Percentiles rank a stretch among this genome's conserved stretches.
phyloP scores from a whole-genome alignment of 2,329 filamentous ascomycete genomes.

The Trichophyton verrucosum region DNA sequence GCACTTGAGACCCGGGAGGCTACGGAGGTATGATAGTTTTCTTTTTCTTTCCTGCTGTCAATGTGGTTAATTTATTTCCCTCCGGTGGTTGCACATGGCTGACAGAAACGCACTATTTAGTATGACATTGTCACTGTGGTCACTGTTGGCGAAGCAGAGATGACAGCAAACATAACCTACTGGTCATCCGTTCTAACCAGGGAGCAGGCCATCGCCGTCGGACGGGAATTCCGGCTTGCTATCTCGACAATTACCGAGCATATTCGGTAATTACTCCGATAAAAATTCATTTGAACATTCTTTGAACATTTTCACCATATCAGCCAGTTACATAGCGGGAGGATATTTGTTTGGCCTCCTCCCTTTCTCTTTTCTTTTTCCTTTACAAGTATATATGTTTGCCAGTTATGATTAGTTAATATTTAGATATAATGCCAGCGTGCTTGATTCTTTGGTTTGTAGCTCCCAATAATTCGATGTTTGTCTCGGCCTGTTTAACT shows the following conservation, averaged over 20 bases:
- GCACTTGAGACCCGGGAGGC: neutral
- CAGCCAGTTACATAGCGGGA: neutral
- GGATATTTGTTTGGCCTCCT: neutral
- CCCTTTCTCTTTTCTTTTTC: too few species aligned
- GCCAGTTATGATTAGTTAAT: too few species aligned
- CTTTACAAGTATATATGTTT: too few species aligned
- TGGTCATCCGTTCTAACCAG: constrained; percentile 6
- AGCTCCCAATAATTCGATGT: neutral
- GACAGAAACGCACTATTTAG: neutral
- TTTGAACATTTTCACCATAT: too few species aligned
- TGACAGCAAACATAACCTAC: constrained; percentile 7
- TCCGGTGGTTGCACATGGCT: neutral
- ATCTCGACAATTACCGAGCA: neutral
- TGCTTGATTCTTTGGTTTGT: neutral
- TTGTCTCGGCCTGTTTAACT: too few species aligned
- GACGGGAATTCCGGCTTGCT: neutral
- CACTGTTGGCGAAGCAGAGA: neutral
- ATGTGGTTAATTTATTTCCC: neutral
- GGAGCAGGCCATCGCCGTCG: constrained; percentile 7
- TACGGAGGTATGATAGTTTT: neutral
- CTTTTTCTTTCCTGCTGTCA: too few species aligned
- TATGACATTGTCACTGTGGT: constrained; percentile 11
- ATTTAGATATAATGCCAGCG: neutral
- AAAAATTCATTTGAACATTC: too few species aligned
- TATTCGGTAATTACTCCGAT: neutral